Percentiles rank a stretch among this genome's conserved stretches.
phyloP scores from a whole-genome alignment of 371 early-diverging fungal genomes.

The Mucor mucedo region DNA sequence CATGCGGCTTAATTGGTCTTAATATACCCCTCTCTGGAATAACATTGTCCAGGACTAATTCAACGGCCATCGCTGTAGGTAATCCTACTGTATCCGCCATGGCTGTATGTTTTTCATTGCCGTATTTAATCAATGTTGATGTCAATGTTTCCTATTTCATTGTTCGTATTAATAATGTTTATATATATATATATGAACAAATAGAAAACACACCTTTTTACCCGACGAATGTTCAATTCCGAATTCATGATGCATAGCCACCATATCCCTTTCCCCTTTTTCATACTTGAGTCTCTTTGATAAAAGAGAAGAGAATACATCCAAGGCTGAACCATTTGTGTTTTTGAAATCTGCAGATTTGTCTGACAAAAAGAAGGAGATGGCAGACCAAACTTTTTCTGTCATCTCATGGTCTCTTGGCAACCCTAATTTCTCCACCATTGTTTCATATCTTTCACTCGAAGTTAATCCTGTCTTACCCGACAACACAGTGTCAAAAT shows the following conservation, averaged over 20 bases:
- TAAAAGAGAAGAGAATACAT: conserved; percentile 78
- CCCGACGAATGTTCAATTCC: conserved; percentile 66
- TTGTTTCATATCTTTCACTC: conserved; percentile 33
- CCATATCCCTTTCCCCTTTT: conserved; percentile 84
- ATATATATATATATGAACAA: too few species aligned
- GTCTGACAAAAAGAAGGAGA: conserved; percentile 27
- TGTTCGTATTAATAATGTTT: too few species aligned
- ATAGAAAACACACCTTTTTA: conserved; percentile 32
- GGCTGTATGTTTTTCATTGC: conserved; percentile 77
- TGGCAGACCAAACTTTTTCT: conserved; percentile 48
- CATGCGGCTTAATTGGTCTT: conserved; percentile 76
- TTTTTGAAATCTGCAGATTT: background rate
- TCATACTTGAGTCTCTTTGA: conserved; percentile 74
- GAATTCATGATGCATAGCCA: conserved; percentile 88
- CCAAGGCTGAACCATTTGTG: conserved; percentile 49
- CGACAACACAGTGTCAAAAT: conserved; percentile 29
- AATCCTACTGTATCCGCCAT: conserved; percentile 93
- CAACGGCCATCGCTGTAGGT: conserved; percentile 88
- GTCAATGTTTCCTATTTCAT: conserved; percentile 61
- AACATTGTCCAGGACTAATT: conserved; percentile 75
- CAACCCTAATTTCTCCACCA: conserved; percentile 52
- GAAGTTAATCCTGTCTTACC: background rate
- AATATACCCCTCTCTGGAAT: conserved; percentile 73
- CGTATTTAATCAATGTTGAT: conserved; percentile 80
- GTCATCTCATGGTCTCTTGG: conserved; percentile 46